Evolutionary conservation across 1,284 basidiomycete species (phyloP).

Genomic region (Crepidotus sp.): DNA sequence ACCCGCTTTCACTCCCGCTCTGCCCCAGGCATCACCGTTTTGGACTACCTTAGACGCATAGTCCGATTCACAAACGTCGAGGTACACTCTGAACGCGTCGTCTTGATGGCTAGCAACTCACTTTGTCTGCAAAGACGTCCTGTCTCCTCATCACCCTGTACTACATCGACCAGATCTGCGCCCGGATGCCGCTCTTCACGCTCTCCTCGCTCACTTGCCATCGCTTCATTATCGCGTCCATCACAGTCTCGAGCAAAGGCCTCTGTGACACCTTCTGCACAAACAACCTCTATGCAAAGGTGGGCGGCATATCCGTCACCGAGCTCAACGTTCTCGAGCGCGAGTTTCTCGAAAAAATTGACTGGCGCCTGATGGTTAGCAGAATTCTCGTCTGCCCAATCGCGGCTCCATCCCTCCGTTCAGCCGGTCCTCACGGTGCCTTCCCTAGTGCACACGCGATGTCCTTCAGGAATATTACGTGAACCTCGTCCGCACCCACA

Average conservation of each 20-base stretch:
- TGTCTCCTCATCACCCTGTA: slow-evolving; percentile 84
- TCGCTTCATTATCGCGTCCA: slow-evolving; percentile 86
- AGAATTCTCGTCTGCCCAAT: slow-evolving; percentile 16
- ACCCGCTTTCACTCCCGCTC: slow-evolving; percentile 92
- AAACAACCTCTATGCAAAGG: slow-evolving; percentile 86
- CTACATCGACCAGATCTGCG: slow-evolving; percentile 93
- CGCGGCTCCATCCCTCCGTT: slow-evolving; percentile 9
- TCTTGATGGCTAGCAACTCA: slow-evolving; percentile 10
- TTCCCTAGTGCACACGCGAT: slow-evolving; percentile 64
- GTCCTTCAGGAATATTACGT: slow-evolving; percentile 77
- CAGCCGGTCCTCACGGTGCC: slow-evolving; percentile 23
- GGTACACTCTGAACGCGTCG: slow-evolving; percentile 36
- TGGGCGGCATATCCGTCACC: slow-evolving; percentile 82
- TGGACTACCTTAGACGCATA: slow-evolving; percentile 88
- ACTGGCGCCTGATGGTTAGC: slow-evolving; percentile 88
- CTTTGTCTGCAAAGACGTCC: slow-evolving; percentile 52
- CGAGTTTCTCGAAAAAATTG: slow-evolving; percentile 83
- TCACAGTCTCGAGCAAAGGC: slow-evolving; percentile 83
- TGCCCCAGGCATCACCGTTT: slow-evolving; percentile 73
- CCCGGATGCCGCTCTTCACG: slow-evolving; percentile 77
- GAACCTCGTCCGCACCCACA: slow-evolving; percentile 73
- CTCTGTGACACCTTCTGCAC: slow-evolving; percentile 91
- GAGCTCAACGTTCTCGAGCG: slow-evolving; percentile 90
- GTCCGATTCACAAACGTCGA: slow-evolving; percentile 90
- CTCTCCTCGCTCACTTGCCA: slow-evolving; percentile 92